A percentile compares a stretch with the other conserved stretches of the same genome.
Conservation (phyloP, 768 basidiomycete species). For the Jaapia argillacea region DNA sequence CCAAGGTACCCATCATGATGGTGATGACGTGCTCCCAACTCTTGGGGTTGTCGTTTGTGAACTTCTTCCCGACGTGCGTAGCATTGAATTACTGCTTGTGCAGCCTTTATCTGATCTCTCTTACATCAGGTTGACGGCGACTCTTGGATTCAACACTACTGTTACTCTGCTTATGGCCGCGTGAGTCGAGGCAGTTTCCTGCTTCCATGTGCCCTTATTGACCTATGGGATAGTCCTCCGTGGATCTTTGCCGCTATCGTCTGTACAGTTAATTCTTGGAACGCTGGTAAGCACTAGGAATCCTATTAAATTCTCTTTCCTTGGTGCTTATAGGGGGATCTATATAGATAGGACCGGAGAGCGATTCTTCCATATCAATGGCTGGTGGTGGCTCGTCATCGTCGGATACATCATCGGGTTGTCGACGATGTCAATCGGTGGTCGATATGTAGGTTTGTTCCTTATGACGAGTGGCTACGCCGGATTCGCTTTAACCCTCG, state of each 20-base stretch:
- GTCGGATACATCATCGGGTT: conserved; percentile 52
- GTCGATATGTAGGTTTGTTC: conserved; percentile 52
- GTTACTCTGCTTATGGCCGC: conserved; percentile 50
- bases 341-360: conserved; percentile 45
- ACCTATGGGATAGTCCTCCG: conserved; percentile 35
- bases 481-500: conserved; percentile 34
- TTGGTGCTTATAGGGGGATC: not conserved
- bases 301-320: not conserved
- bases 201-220: not conserved
- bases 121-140: conserved; percentile 38
- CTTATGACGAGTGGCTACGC: conserved; percentile 50
- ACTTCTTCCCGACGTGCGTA: conserved; percentile 46
- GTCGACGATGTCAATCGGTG: conserved; percentile 39
- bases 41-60: conserved; percentile 47
- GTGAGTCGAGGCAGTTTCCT: conserved; percentile 24
- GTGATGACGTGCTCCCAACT: conserved; percentile 40
- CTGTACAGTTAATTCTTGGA: conserved; percentile 42
- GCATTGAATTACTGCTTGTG: not conserved
- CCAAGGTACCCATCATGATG: conserved; percentile 42
- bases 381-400: conserved; percentile 52
- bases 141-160: conserved; percentile 52
- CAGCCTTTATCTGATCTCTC: too few species aligned
- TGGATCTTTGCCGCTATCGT: conserved; percentile 48
- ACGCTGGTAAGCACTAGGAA: conserved; percentile 33
- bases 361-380: conserved; percentile 49